Percentiles rank a stretch among this genome's conserved stretches.
These are phyloP conservation scores for Leccinum subrobustum DNA, from an alignment of 1,284 basidiomycete genomes.

Conservation along the genomic window DNA sequence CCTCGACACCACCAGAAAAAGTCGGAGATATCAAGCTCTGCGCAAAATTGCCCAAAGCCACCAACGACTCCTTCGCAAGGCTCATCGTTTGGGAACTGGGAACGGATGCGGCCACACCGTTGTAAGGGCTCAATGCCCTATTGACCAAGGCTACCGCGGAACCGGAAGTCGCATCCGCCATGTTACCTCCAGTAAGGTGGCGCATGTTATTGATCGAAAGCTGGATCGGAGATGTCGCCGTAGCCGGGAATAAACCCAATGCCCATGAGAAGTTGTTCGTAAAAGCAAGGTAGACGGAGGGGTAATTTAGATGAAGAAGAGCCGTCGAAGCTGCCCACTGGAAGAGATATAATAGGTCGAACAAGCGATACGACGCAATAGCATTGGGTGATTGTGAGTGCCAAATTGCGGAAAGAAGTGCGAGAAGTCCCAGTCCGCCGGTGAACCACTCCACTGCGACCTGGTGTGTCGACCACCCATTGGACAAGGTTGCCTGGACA, in stretches of 20 bases:
- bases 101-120: slow-evolving; percentile 34
- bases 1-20: slow-evolving; percentile 9
- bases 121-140: slow-evolving; percentile 77
- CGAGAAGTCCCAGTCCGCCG: slow-evolving; percentile 66
- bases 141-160: slow-evolving; percentile 75
- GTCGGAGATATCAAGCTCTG: slow-evolving; percentile 1
- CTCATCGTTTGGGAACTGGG: not conserved
- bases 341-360: slow-evolving; percentile 81
- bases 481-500: slow-evolving; percentile 87
- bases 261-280: slow-evolving; percentile 89
- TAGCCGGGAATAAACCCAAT: slow-evolving; percentile 74
- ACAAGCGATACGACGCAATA: slow-evolving; percentile 60
- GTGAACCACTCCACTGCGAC: slow-evolving; percentile 77
- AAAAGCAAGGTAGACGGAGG: slow-evolving; percentile 77
- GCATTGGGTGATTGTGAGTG: slow-evolving; percentile 56
- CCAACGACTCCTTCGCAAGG: slow-evolving; percentile 10
- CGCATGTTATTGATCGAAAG: slow-evolving; percentile 81
- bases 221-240: slow-evolving; percentile 61
- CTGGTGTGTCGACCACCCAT: slow-evolving; percentile 84
- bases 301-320: slow-evolving; percentile 85
- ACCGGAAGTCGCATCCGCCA: slow-evolving; percentile 55
- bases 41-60: slow-evolving; percentile 10
- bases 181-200: slow-evolving; percentile 73
- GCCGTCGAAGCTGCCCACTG: slow-evolving; percentile 79
- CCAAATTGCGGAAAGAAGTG: slow-evolving; percentile 65